Evolutionary conservation across 768 basidiomycete genomes (phyloP), one percentile per base, ranked within the genome.

Genomic region (Leccinum uliginosum): DNA sequence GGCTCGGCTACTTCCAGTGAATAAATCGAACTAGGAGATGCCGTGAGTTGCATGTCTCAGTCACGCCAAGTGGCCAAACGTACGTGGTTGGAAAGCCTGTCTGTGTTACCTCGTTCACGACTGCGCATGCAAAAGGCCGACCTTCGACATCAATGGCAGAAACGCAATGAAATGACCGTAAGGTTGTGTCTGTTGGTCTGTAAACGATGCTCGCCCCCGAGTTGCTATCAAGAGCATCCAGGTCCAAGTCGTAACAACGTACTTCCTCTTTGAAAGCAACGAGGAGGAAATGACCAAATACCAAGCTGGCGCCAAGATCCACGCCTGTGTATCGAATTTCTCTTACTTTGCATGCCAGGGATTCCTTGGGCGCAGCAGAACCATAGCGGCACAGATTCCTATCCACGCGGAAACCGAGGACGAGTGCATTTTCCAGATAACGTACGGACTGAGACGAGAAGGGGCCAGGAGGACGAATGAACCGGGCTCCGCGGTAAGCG

Each of bases 401-500:
- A 1, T 56, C 27, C n/a, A 57, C 27, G 12, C 58, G 62, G 19
- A 43, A 59, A 26, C 61, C 56, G 3, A 54, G 15, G n/a, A 62
- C 49, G 17, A 68, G 56, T 1, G 29, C 44, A 1, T 47, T 32
- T 56, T 67, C 66, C 10, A 67, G 47, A 26, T 61, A 61, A 26
- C 15, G 32, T 6, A 57, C 53, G 4, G 58, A 54, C 21, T 66
- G 64, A 1, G 49, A 59, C 32, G 23, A 53, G 14, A 59, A 58
- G 12, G 64, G 67, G 0, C 66, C 66, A 1, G 66, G 62, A 24
- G 57, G 64, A 21, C 50, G 50, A 51, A 66, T 19, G 17, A 63
- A 56, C 5, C 44, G 19, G 43, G 56, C 52, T 0, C 24, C 55
- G 44, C 66, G 56, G 55, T 65, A 65, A 23, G 51, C 53, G 7